A percentile compares a stretch with the other conserved stretches of the same genome.
These are phyloP conservation scores for Ascochyta lentis DNA, from an alignment of 2,329 filamentous ascomycete genomes.

Conservation along the genomic window DNA sequence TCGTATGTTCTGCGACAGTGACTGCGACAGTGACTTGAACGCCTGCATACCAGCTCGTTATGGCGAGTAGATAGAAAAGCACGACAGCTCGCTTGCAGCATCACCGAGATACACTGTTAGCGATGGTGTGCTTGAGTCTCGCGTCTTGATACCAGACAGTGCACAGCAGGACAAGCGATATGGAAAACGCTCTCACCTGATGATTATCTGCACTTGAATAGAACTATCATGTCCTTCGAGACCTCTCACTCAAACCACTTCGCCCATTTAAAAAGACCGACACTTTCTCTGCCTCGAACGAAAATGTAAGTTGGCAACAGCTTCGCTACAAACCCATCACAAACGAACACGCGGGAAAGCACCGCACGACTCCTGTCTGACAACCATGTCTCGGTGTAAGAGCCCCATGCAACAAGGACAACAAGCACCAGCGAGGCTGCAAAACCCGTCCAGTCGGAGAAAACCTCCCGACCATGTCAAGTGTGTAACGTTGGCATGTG, in stretches of 20 bases:
- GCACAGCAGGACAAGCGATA: conserved; percentile 1
- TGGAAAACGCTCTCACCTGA: not conserved
- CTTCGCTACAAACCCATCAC: not conserved
- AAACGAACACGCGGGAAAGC: not conserved
- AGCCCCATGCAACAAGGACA: not conserved
- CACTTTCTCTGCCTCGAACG: not conserved
- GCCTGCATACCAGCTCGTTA: conserved; percentile 2
- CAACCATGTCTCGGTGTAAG: not conserved
- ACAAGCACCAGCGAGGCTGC: not conserved
- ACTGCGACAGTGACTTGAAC: not conserved
- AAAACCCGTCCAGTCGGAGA: conserved; percentile 3
- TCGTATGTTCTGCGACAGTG: not conserved
- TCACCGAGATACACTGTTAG: not conserved
- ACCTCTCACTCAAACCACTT: not conserved
- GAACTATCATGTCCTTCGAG: not conserved
- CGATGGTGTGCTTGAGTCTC: not conserved
- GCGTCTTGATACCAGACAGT: conserved; percentile 8
- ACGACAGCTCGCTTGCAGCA: conserved; percentile 9
- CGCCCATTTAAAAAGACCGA: not conserved
- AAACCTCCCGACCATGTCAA: not conserved
- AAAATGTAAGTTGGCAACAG: not conserved
- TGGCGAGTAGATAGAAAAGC: conserved; percentile 10
- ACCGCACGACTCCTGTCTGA: not conserved
- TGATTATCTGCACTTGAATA: not conserved
- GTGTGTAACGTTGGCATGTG: not conserved